A percentile compares a stretch with the other conserved stretches of the same genome.
Evolutionary conservation across 257 asterid genomes (phyloP).

Genomic region (Striga asiatica): DNA sequence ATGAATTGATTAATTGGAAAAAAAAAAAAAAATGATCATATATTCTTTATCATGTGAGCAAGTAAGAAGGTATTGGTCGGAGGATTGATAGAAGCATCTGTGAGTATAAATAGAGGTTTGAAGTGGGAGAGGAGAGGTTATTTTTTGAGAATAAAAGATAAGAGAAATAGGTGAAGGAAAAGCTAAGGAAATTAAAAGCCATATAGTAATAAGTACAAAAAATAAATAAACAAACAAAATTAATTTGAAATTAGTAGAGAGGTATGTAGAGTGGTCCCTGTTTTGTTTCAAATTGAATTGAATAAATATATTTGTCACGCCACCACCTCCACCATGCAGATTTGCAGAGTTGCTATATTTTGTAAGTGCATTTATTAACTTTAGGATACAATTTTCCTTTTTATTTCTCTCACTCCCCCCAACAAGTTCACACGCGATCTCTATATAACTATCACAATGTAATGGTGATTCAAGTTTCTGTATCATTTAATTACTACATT

Average conservation of each 20-base stretch:
- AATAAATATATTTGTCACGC: conserved; percentile 22
- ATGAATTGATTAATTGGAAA: neutral
- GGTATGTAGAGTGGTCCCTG: conserved; percentile 33
- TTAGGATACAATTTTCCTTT: too few species aligned
- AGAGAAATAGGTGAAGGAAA: neutral
- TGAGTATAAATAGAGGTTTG: neutral
- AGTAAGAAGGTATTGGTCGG: too few species aligned
- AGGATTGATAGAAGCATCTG: too few species aligned
- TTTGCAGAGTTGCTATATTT: conserved; percentile 19
- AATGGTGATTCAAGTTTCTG: too few species aligned
- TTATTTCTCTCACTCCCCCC: too few species aligned
- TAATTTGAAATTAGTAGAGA: conserved; percentile 16
- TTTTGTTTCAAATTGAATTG: conserved; percentile 24
- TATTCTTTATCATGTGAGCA: too few species aligned
- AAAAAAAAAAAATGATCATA: too few species aligned
- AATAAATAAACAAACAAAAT: neutral
- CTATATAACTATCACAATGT: too few species aligned
- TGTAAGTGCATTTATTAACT: conserved; percentile 22
- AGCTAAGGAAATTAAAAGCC: conserved; percentile 2
- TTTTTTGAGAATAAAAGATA: neutral
- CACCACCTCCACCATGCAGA: conserved; percentile 36
- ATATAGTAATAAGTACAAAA: conserved; percentile 10
- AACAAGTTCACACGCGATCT: too few species aligned
- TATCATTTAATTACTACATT: too few species aligned
- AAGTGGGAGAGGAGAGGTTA: too few species aligned